Evolutionary conservation across 2,329 filamentous ascomycete genomes (phyloP).

Genomic region (Trichoderma breve): DNA sequence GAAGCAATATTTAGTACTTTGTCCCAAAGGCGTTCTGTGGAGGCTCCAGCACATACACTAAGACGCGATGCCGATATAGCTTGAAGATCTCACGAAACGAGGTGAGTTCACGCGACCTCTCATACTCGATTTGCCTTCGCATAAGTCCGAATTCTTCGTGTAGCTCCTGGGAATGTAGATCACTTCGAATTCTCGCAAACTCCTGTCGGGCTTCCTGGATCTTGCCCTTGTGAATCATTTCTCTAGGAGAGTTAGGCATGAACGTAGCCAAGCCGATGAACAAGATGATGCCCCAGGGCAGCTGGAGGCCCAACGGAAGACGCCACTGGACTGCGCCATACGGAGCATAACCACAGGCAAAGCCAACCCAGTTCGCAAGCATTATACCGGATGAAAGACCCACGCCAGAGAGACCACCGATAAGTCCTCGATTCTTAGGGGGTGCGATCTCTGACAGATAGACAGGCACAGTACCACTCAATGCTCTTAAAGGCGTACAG

Average conservation of each 20-base stretch:
- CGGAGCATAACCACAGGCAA: not conserved
- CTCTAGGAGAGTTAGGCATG: not conserved
- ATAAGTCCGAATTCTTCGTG: not conserved
- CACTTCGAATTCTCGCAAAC: not conserved
- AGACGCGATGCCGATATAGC: not conserved
- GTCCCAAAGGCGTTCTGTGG: no score
- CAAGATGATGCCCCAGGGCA: not conserved
- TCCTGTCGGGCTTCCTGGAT: not conserved
- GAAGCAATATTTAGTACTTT: not conserved
- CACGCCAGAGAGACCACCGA: not conserved
- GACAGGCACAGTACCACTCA: not conserved
- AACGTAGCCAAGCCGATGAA: not conserved
- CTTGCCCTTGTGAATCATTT: not conserved
- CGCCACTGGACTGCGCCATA: not conserved
- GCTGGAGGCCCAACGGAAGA: not conserved
- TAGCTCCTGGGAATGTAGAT: not conserved
- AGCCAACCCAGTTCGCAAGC: not conserved
- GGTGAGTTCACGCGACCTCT: not conserved
- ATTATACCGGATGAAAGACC: not conserved
- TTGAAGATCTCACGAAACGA: not conserved
- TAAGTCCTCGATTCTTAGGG: not conserved
- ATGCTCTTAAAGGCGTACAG: not conserved
- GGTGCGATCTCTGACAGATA: not conserved
- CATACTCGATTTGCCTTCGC: not conserved
- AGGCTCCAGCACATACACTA: not conserved